Base-by-base conservation (phyloP, 2,329 filamentous ascomycete species). In the Beauveria sp. region DNA sequence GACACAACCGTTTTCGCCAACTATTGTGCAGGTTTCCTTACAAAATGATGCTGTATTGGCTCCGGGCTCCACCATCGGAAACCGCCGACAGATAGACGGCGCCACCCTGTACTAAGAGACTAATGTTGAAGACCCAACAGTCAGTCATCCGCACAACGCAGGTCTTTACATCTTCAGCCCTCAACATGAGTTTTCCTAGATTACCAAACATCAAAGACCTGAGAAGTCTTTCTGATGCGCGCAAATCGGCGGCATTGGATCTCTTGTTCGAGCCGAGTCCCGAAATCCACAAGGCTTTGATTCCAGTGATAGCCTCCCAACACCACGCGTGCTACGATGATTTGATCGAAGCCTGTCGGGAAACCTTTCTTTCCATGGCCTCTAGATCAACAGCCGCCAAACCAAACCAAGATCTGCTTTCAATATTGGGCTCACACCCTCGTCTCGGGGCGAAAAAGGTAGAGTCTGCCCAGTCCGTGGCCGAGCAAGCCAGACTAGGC, bases 261-360 rank as follows among this genome's bases (percentile, higher is more conserved):
- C 80, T 86, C 3, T 86, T 96, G 62, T 96, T 97, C 74, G 92
- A 97, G 72, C 90, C 90, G 18, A 92, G 88, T 59, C 77, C 82
- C 0, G 83, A 87, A 55, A 84, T 97, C 1, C 91, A 93, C 72
- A 79, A 81, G 14, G 80, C 94, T 16, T 84, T 89, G 18, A 71
- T 90, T 6, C 89, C 89, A 2, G 76, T 88, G 2, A 78, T 96
- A n/a, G 79, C 78, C 46, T 68, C 71, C 1, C 67, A 68, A 10
- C 72, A 77, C 2, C 92, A 91, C 72, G 67, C 76, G 1, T 86
- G 85, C 28, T 97, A 96, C 73, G 65, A 78, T 8, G 80, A 84
- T 41, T 79, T 96, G 7, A 87, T 96, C 68, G 78, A 83, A 52
- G 80, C 84, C 48, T 80, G 94, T 47, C 83, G 86, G 20, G 70